Percentiles rank a stretch among this genome's conserved stretches.
These are phyloP conservation scores for Fusarium duplospermum DNA, from an alignment of 2,329 filamentous ascomycete species.

Conservation along the genomic window DNA sequence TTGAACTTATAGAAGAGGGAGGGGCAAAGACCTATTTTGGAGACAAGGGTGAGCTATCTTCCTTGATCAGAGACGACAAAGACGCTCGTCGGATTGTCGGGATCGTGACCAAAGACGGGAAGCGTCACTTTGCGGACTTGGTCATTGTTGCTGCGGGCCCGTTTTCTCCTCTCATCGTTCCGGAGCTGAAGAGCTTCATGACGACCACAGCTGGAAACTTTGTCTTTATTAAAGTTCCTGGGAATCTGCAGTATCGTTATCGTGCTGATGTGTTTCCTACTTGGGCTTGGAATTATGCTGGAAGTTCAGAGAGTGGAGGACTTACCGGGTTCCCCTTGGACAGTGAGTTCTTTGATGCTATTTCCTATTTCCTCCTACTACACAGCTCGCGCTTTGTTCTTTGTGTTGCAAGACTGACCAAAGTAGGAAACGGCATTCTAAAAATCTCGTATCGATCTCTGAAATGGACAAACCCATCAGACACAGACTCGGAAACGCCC, in stretches of 20 bases:
- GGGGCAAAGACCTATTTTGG: neutral
- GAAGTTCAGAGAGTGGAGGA: neutral
- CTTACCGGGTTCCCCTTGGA: neutral
- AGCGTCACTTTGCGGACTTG: neutral
- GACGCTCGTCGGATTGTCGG: neutral
- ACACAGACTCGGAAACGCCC: neutral
- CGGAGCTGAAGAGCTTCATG: neutral
- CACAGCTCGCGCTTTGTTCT: neutral
- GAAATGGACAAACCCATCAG: neutral
- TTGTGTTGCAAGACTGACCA: neutral
- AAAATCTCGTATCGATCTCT: neutral
- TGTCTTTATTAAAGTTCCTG: neutral
- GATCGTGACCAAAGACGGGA: neutral
- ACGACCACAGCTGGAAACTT: neutral
- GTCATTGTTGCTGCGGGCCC: conserved; percentile 3
- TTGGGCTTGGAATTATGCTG: neutral
- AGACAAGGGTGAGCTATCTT: neutral
- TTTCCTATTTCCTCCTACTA: neutral
- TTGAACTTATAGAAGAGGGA: neutral
- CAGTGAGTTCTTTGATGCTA: neutral
- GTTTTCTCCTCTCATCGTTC: neutral
- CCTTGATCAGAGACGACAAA: conserved; percentile 2
- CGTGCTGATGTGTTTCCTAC: neutral
- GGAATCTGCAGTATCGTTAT: neutral
- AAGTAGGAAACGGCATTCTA: neutral